Evolutionary conservation across 1,284 basidiomycete genomes (phyloP).

Genomic region (Pseudozyma sp.): DNA sequence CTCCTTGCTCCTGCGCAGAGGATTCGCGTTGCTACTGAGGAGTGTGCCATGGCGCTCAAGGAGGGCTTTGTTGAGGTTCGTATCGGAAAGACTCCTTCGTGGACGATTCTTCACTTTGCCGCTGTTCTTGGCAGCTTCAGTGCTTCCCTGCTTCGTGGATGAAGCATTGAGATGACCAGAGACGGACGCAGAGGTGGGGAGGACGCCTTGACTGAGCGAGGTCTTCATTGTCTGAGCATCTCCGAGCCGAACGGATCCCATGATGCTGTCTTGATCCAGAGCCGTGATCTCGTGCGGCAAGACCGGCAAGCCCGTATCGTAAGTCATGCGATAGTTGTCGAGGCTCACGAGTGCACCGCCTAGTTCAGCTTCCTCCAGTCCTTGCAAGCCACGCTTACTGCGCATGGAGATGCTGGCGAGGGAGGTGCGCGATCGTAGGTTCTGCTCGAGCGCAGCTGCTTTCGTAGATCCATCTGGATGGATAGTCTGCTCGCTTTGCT

Average conservation of each 20-base stretch:
- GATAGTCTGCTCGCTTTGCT: not conserved
- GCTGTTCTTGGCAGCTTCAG: not conserved
- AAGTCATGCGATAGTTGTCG: constrained; percentile 46
- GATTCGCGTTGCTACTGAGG: constrained; percentile 53
- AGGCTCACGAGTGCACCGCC: constrained; percentile 57
- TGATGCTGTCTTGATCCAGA: constrained; percentile 55
- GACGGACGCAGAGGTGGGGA: constrained; percentile 6
- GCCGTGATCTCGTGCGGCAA: constrained; percentile 46
- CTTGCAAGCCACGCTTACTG: constrained; percentile 47
- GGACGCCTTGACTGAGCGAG: constrained; percentile 15
- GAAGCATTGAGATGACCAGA: constrained; percentile 15
- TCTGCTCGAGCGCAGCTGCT: constrained; percentile 35
- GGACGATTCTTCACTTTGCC: constrained; percentile 35
- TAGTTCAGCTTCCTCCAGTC: constrained; percentile 54
- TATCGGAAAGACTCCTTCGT: constrained; percentile 37
- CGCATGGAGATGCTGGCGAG: constrained; percentile 50
- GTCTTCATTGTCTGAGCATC: constrained; percentile 20
- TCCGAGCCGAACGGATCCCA: constrained; percentile 38
- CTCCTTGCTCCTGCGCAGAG: constrained; percentile 55
- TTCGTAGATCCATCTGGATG: constrained; percentile 30
- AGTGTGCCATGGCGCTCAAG: constrained; percentile 59
- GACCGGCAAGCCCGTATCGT: constrained; percentile 49
- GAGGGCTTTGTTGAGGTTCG: constrained; percentile 20
- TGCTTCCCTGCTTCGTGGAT: not conserved
- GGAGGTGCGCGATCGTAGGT: constrained; percentile 33